Conservation (phyloP, 768 basidiomycete species). For the Gloeophyllum trabeum region DNA sequence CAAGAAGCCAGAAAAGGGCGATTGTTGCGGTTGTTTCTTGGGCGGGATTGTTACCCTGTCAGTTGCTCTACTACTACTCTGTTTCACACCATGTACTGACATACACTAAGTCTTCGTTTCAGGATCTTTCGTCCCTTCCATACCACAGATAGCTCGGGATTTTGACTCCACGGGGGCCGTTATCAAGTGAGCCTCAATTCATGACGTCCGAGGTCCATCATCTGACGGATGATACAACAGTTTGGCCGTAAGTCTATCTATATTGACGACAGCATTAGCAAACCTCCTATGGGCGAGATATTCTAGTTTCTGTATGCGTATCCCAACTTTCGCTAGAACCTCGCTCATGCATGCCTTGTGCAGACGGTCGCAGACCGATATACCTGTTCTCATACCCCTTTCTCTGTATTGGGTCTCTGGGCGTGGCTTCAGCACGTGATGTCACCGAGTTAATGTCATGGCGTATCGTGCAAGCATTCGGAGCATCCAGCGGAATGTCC, state of each 20-base stretch:
- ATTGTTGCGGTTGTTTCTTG: slow-evolving; percentile 50
- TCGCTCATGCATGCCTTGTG: too few species aligned
- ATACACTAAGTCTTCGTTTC: slow-evolving; percentile 46
- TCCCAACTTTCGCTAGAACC: too few species aligned
- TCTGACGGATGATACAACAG: slow-evolving; percentile 12
- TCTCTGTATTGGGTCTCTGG: slow-evolving; percentile 45
- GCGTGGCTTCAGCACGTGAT: slow-evolving; percentile 35
- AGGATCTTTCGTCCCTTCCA: slow-evolving; percentile 62
- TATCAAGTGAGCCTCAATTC: slow-evolving; percentile 32
- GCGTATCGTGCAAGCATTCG: slow-evolving; percentile 57
- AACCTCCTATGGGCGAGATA: slow-evolving; percentile 42
- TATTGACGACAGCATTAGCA: slow-evolving; percentile 33
- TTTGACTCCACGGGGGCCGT: slow-evolving; percentile 42
- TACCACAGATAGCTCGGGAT: slow-evolving; percentile 63
- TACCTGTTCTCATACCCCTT: slow-evolving; percentile 53
- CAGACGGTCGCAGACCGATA: slow-evolving; percentile 55
- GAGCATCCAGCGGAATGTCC: slow-evolving; percentile 43
- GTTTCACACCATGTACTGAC: not conserved
- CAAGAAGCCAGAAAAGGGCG: slow-evolving; percentile 29
- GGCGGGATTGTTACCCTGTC: slow-evolving; percentile 57
- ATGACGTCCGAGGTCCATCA: slow-evolving; percentile 1
- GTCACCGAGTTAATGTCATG: slow-evolving; percentile 42
- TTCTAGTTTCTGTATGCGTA: slow-evolving; percentile 36
- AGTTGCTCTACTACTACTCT: slow-evolving; percentile 11
- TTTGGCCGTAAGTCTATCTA: slow-evolving; percentile 38